Percentiles rank a stretch among this genome's conserved stretches.
phyloP scores from a whole-genome alignment of 1,284 basidiomycete species.

The Pseudozyma flocculosa region DNA sequence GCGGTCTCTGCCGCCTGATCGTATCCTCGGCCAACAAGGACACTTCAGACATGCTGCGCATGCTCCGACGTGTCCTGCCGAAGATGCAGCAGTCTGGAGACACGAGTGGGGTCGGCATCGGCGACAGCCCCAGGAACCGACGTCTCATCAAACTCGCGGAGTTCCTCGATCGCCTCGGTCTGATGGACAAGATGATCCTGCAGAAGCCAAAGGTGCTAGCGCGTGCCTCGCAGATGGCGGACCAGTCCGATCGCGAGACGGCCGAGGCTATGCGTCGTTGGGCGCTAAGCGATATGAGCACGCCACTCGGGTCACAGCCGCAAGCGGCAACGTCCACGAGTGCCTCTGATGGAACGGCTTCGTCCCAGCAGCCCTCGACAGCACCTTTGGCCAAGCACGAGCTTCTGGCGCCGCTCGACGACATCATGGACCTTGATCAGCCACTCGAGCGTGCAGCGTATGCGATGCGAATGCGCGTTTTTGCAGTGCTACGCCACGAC shows the following conservation, averaged over 20 bases:
- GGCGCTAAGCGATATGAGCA: not conserved
- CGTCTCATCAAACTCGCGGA: not conserved
- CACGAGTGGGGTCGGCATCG: not conserved
- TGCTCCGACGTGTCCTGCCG: not conserved
- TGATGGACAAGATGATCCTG: not conserved
- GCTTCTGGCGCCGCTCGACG: not conserved
- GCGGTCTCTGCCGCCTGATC: not conserved
- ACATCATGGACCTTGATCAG: conserved; percentile 8
- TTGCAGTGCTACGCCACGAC: conserved; percentile 30
- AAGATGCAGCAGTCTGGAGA: not conserved
- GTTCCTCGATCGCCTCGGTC: not conserved
- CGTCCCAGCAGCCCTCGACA: no score
- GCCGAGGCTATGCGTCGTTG: not conserved
- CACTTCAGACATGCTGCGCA: not conserved
- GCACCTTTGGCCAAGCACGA: no score
- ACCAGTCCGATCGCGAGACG: not conserved
- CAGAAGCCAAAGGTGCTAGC: not conserved
- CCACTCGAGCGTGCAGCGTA: conserved; percentile 22
- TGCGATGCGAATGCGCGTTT: conserved; percentile 35
- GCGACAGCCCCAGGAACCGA: no score
- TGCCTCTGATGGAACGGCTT: no score
- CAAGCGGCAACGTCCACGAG: no score
- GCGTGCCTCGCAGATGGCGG: not conserved
- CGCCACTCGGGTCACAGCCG: conserved; percentile 6
- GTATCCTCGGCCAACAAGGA: not conserved